Evolutionary conservation across 306 rosid genomes (phyloP).

Genomic region (Castanea crenata): DNA sequence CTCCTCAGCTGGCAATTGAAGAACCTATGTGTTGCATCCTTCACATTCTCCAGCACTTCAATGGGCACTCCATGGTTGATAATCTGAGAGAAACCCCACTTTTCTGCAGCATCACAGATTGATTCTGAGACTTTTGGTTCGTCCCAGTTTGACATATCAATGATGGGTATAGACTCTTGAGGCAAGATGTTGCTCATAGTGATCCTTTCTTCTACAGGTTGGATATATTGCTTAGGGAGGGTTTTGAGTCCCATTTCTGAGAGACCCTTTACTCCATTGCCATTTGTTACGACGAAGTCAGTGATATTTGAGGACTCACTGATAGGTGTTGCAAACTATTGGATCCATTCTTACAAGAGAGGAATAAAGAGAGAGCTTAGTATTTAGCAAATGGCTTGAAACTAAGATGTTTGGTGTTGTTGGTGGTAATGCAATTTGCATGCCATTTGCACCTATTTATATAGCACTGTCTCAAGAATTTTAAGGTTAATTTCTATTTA

Average conservation of each 20-base stretch:
- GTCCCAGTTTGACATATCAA: constrained; percentile 45
- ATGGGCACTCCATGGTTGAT: constrained; percentile 57
- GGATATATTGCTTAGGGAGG: constrained; percentile 51
- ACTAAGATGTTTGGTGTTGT: not conserved
- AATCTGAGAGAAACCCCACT: constrained; percentile 64
- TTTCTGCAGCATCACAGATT: constrained; percentile 59
- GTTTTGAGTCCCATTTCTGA: constrained; percentile 44
- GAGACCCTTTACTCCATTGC: constrained; percentile 60
- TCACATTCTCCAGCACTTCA: constrained; percentile 36
- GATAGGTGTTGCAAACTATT: not conserved
- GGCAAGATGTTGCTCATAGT: not conserved
- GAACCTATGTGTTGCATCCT: constrained; percentile 53
- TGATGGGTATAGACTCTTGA: constrained; percentile 46
- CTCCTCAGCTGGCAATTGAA: constrained; percentile 42
- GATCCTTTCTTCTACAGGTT: constrained; percentile 47
- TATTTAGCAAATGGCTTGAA: not conserved
- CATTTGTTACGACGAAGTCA: constrained; percentile 42
- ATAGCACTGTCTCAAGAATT: not conserved
- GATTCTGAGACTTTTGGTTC: constrained; percentile 31
- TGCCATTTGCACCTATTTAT: not conserved
- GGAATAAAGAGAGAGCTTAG: not conserved
- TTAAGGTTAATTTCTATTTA: too few relatives aligned
- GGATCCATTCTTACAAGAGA: constrained; percentile 23
- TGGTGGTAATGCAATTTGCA: not conserved
- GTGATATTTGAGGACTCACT: constrained; percentile 9